phyloP scores from a whole-genome alignment of 352 stramenopile species.

The Phytophthora idaei region DNA sequence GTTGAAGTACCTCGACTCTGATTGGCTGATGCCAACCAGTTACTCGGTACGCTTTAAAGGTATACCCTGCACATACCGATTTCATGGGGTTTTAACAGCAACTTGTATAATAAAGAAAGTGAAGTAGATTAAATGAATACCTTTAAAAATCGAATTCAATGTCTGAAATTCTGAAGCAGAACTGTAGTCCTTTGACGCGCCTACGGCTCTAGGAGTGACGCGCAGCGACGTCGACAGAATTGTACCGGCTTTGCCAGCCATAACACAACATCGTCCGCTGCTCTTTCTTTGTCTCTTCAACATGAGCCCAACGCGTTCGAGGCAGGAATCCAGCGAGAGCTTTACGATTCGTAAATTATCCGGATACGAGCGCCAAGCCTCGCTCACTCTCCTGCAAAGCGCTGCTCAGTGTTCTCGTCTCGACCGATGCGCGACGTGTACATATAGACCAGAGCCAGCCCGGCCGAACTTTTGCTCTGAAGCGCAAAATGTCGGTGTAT shows the following conservation, averaged over 20 bases:
- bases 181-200: not conserved
- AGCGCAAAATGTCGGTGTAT: constrained; percentile 1
- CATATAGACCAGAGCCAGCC: not conserved
- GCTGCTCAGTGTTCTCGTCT: not conserved
- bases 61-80: no score
- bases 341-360: not conserved
- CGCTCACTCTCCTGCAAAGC: not conserved
- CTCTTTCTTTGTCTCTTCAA: not conserved
- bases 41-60: no score
- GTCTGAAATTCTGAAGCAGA: not conserved
- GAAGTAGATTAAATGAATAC: no score
- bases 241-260: not conserved
- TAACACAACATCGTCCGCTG: not conserved
- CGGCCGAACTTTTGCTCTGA: no score
- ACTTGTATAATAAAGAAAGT: no score
- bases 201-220: not conserved
- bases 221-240: not conserved
- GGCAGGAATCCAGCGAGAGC: not conserved
- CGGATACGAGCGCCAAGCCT: not conserved
- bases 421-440: not conserved
- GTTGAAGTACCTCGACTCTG: no score
- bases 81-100: no score
- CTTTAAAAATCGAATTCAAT: not conserved
- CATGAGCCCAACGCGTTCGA: not conserved
- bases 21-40: no score